Evolutionary conservation across 169 alveolate genomes (phyloP).

Genomic region (Plasmodium relictum): DNA sequence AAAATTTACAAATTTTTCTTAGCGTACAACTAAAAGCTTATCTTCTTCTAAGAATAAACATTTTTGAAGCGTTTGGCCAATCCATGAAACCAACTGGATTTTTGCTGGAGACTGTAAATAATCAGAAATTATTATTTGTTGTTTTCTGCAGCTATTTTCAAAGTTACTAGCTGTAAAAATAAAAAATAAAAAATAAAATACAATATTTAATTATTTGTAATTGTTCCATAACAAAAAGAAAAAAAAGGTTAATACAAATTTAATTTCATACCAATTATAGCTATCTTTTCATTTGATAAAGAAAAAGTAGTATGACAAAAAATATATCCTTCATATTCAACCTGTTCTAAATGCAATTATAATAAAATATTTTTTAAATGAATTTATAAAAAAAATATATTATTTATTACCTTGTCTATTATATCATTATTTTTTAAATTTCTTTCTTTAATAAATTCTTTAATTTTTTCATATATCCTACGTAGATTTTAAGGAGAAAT

Average conservation of each 20-base stretch:
- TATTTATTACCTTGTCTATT: conserved; percentile 43
- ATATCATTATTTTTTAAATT: conserved; percentile 39
- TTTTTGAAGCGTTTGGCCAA: conserved; percentile 66
- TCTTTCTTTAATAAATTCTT: conserved; percentile 21
- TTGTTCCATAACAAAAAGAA: not conserved
- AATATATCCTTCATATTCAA: conserved; percentile 55
- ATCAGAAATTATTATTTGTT: conserved; percentile 64
- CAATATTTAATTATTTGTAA: not conserved
- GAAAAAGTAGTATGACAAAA: conserved; percentile 53
- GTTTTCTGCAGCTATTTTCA: conserved; percentile 37
- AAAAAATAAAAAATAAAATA: not conserved
- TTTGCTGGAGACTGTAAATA: conserved; percentile 31
- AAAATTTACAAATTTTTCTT: not conserved
- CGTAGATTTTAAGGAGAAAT: not conserved
- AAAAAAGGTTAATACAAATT: not conserved
- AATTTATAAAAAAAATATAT: not conserved
- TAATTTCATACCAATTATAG: conserved; percentile 56
- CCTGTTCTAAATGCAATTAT: conserved; percentile 31
- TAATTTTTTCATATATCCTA: conserved; percentile 15
- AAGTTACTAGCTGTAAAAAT: conserved; percentile 41
- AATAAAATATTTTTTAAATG: conserved; percentile 4
- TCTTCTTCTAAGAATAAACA: conserved; percentile 48
- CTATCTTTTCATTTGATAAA: conserved; percentile 44
- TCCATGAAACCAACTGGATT: conserved; percentile 52
- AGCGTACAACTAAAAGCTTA: conserved; percentile 49